A percentile compares a stretch with the other conserved stretches of the same genome.
phyloP scores from a whole-genome alignment of 345 rosid genomes.

The Populus tremula region DNA sequence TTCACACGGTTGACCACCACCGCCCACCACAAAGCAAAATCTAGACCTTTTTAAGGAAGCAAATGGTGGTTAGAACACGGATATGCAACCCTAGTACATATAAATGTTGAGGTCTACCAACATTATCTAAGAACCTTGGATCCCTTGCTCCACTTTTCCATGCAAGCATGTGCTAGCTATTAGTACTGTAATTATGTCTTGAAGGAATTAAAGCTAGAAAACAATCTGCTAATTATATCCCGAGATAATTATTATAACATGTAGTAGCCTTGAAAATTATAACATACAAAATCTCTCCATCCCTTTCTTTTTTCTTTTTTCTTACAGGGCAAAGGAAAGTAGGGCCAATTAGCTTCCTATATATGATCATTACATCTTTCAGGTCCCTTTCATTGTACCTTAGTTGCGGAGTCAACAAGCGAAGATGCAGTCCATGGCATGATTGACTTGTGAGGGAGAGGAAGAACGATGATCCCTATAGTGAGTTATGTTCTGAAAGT shows the following conservation, averaged over 20 bases:
- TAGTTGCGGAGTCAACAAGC: slow-evolving; percentile 63
- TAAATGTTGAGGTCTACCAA: slow-evolving; percentile 33
- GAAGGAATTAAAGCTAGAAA: slow-evolving; percentile 21
- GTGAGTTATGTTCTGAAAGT: slow-evolving; percentile 29
- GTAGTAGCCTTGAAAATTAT: slow-evolving; percentile 4
- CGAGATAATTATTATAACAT: slow-evolving; percentile 17
- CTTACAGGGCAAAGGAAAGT: neutral
- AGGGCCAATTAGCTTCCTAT: slow-evolving; percentile 16
- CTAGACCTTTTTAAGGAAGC: slow-evolving; percentile 37
- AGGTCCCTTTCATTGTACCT: slow-evolving; percentile 25
- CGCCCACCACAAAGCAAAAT: neutral
- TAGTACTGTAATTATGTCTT: slow-evolving; percentile 42
- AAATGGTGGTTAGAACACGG: slow-evolving; percentile 16
- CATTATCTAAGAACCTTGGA: slow-evolving; percentile 28
- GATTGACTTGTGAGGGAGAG: slow-evolving; percentile 36
- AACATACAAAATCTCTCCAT: neutral
- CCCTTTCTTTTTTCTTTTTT: neutral
- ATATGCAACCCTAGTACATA: slow-evolving; percentile 6
- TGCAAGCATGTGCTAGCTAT: slow-evolving; percentile 50
- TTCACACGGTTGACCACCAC: slow-evolving; percentile 30
- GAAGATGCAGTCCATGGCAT: slow-evolving; percentile 35
- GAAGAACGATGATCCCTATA: neutral
- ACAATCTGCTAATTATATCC: slow-evolving; percentile 31
- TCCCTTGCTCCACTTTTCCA: slow-evolving; percentile 26
- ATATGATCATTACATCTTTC: neutral